phyloP scores from a whole-genome alignment of 306 rosid genomes.

The Rubus idaeus region DNA sequence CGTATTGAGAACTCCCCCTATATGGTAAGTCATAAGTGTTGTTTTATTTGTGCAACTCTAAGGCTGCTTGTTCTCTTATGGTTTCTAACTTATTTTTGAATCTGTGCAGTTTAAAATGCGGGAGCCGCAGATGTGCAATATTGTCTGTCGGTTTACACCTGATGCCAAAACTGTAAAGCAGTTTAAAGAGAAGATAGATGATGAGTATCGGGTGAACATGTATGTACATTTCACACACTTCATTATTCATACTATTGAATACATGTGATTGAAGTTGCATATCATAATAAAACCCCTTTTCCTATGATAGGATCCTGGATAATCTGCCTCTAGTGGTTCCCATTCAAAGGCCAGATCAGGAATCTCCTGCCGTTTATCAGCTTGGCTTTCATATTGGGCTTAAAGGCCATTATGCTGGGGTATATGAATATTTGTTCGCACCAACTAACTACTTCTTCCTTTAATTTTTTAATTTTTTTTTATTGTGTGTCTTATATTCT shows the following conservation, averaged over 20 bases:
- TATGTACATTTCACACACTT: slow-evolving; percentile 50
- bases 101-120: slow-evolving; percentile 89
- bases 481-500: slow-evolving; percentile 19
- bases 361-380: slow-evolving; percentile 73
- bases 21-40: slow-evolving; percentile 51
- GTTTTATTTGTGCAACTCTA: slow-evolving; percentile 4
- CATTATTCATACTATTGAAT: not conserved
- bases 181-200: slow-evolving; percentile 89
- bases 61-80: slow-evolving; percentile 8
- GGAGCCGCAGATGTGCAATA: slow-evolving; percentile 81
- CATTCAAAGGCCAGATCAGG: slow-evolving; percentile 66
- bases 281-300: slow-evolving; percentile 19
- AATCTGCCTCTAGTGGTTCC: slow-evolving; percentile 93
- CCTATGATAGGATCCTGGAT: slow-evolving; percentile 80
- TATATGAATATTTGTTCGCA: slow-evolving; percentile 35
- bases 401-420: slow-evolving; percentile 80
- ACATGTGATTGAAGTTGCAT: slow-evolving; percentile 4
- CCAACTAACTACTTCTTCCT: not conserved
- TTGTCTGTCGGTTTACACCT: slow-evolving; percentile 52
- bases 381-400: slow-evolving; percentile 89
- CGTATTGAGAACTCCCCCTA: slow-evolving; percentile 93
- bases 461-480: not conserved
- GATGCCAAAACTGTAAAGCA: slow-evolving; percentile 82
- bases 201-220: slow-evolving; percentile 98
- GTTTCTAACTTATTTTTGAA: slow-evolving; percentile 25